A percentile compares a stretch with the other conserved stretches of the same genome.
phyloP scores from a whole-genome alignment of 192 early-diverging fungal species.

The Podila verticillata region DNA sequence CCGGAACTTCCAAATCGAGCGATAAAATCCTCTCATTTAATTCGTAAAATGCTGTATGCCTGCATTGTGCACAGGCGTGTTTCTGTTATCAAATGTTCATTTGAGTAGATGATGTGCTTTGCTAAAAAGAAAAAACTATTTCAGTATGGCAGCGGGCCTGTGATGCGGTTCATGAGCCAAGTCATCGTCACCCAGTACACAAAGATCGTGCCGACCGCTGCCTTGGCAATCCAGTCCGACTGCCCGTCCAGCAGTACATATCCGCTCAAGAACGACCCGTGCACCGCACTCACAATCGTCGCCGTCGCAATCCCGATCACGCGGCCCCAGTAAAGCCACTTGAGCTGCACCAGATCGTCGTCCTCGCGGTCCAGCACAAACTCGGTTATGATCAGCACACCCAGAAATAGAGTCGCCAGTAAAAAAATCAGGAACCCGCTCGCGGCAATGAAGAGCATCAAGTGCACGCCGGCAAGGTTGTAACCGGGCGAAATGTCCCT shows the following conservation, averaged over 20 bases:
- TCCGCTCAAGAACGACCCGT: conserved; percentile 39
- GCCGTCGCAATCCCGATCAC: conserved; percentile 22
- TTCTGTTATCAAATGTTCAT: too few relatives aligned
- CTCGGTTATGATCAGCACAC: conserved; percentile 43
- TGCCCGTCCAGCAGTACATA: conserved; percentile 40
- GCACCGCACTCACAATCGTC: conserved; percentile 31
- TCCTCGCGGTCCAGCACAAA: conserved; percentile 42
- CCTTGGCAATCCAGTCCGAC: conserved; percentile 50
- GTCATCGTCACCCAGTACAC: conserved; percentile 28
- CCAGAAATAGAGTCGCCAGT: conserved; percentile 19
- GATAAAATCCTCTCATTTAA: too few relatives aligned
- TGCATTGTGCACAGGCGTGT: too few relatives aligned
- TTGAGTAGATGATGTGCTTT: too few relatives aligned
- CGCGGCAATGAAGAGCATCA: conserved; percentile 14
- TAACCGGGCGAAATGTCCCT: conserved; percentile 4
- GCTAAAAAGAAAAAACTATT: background rate
- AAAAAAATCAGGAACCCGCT: conserved; percentile 17
- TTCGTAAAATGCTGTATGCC: too few relatives aligned
- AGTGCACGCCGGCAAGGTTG: conserved; percentile 14
- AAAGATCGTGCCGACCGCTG: conserved; percentile 14
- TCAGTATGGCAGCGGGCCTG: conserved; percentile 26
- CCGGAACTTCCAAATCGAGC: too few relatives aligned
- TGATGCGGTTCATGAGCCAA: conserved; percentile 22
- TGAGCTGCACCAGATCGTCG: conserved; percentile 10
- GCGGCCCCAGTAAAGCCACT: conserved; percentile 22